phyloP scores from a whole-genome alignment of 371 early-diverging fungal genomes.

The Mucor circinelloides region DNA sequence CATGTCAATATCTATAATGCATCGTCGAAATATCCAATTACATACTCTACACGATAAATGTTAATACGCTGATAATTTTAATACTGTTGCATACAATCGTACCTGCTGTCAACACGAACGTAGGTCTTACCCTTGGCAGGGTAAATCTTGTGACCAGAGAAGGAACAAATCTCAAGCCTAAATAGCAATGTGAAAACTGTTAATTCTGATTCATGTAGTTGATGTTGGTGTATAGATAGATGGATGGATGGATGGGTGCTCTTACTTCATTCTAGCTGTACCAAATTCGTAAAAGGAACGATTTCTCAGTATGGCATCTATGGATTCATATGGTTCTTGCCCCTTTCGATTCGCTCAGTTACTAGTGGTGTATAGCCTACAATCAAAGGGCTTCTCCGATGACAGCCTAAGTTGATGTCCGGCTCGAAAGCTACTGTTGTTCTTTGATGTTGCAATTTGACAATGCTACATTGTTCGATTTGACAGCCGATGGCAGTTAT shows the following conservation, averaged over 20 bases:
- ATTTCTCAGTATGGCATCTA: not conserved
- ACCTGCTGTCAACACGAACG: conserved; percentile 89
- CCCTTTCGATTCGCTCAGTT: not conserved
- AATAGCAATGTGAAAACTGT: not conserved
- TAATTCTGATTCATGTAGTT: not conserved
- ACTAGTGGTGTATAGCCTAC: not conserved
- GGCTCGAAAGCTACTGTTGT: not conserved
- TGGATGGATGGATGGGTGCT: conserved; percentile 14
- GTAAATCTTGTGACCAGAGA: conserved; percentile 98
- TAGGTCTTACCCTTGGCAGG: conserved; percentile 95
- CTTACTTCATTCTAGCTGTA: conserved; percentile 22
- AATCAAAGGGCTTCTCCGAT: not conserved
- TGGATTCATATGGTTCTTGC: conserved; percentile 1
- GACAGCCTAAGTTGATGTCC: not conserved
- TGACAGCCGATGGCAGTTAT: too few species aligned
- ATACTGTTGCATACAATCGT: not conserved
- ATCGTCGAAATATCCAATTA: not conserved
- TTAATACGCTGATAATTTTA: not conserved
- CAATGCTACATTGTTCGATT: not conserved
- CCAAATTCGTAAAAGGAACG: conserved; percentile 21
- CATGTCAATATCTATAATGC: not conserved
- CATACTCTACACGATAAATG: conserved; percentile 21
- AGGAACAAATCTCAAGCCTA: conserved; percentile 92
- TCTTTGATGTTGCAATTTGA: not conserved
- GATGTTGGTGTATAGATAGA: not conserved